A percentile compares a stretch with the other conserved stretches of the same genome.
Evolutionary conservation across 1,284 basidiomycete genomes (phyloP).

Genomic region (Trametes polyzona): DNA sequence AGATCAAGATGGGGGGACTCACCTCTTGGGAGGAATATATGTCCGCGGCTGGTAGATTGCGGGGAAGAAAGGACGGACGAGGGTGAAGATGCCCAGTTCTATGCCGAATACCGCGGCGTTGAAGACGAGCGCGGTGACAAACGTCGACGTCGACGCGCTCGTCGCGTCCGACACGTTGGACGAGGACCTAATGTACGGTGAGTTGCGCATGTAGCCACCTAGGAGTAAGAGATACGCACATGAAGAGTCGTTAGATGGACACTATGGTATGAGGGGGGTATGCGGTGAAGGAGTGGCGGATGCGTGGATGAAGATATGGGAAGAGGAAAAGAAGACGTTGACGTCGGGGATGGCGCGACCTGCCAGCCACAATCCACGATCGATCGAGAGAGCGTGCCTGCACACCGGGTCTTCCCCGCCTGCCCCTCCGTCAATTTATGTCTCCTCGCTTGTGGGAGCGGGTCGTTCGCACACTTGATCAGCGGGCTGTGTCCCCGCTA

Average conservation of each 20-base stretch:
- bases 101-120: slow-evolving; percentile 68
- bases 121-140: slow-evolving; percentile 78
- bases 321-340: slow-evolving; percentile 12
- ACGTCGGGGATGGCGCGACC: slow-evolving; percentile 23
- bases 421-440: neutral
- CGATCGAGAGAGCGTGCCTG: slow-evolving; percentile 24
- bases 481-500: slow-evolving; percentile 8
- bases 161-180: slow-evolving; percentile 26
- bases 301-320: slow-evolving; percentile 17
- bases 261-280: slow-evolving; percentile 3
- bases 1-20: slow-evolving; percentile 27
- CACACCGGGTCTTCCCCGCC: slow-evolving; percentile 4
- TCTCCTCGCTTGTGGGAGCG: neutral
- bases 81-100: slow-evolving; percentile 72
- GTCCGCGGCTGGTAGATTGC: slow-evolving; percentile 84
- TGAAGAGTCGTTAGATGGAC: slow-evolving; percentile 10
- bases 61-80: slow-evolving; percentile 73
- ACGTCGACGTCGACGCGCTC: slow-evolving; percentile 52
- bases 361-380: slow-evolving; percentile 23
- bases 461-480: neutral
- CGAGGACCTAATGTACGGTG: neutral
- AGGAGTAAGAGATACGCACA: slow-evolving; percentile 12
- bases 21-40: slow-evolving; percentile 54
- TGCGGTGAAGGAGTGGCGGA: slow-evolving; percentile 16
- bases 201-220: neutral